Evolutionary conservation across 2,329 filamentous ascomycete genomes (phyloP).

Genomic region (Onygenales sp.): DNA sequence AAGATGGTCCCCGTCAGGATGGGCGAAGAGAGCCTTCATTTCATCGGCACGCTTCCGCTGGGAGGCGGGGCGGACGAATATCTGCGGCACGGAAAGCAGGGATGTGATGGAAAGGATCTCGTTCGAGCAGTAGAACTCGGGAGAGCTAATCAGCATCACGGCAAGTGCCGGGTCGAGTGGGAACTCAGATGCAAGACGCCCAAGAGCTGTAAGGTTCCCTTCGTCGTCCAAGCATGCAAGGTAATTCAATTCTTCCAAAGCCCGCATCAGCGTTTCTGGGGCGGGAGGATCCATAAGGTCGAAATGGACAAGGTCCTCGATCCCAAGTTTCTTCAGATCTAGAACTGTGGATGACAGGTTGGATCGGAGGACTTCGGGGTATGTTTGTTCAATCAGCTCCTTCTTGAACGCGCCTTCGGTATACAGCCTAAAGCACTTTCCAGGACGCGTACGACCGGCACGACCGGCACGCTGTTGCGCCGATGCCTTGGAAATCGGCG

Average conservation of each 20-base stretch:
- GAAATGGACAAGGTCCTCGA: conserved; percentile 94
- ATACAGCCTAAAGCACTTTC: conserved; percentile 96
- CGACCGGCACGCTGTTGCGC: conserved; percentile 96
- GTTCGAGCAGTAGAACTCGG: conserved; percentile 97
- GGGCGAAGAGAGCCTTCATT: conserved; percentile 91
- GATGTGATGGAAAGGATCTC: conserved; percentile 94
- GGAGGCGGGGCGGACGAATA: conserved; percentile 79
- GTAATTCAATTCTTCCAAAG: conserved; percentile 94
- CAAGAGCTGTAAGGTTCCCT: conserved; percentile 79
- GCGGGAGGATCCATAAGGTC: conserved; percentile 98
- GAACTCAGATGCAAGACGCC: conserved; percentile 84
- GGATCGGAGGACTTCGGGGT: conserved; percentile 89
- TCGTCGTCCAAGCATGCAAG: conserved; percentile 94
- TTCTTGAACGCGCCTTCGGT: conserved; percentile 95
- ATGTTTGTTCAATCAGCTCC: conserved; percentile 93
- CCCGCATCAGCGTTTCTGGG: conserved; percentile 96
- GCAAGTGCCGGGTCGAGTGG: conserved; percentile 88
- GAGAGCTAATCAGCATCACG: conserved; percentile 95
- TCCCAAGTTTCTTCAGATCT: conserved; percentile 92
- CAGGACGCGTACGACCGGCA: conserved; percentile 95
- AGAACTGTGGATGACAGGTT: conserved; percentile 92
- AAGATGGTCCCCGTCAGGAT: conserved; percentile 88
- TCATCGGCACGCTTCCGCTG: conserved; percentile 88
- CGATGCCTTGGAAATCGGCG: conserved; percentile 94
- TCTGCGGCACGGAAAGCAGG: conserved; percentile 84